Conservation (phyloP, 371 early-diverging fungal genomes). For the Zychaea mexicana region DNA sequence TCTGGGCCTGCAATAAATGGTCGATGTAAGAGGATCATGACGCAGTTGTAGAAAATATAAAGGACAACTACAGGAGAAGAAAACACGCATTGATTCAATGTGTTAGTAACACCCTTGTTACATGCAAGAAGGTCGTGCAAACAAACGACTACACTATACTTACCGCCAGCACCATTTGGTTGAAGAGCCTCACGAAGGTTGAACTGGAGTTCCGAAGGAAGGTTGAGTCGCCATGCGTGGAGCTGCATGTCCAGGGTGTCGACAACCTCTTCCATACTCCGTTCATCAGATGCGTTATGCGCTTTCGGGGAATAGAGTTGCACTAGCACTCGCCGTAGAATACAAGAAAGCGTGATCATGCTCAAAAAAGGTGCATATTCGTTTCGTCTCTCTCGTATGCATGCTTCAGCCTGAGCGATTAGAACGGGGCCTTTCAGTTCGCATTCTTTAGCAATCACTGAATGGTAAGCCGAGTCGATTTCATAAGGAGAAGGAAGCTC, state of each 20-base stretch:
- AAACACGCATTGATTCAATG: too few species aligned
- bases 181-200: background rate
- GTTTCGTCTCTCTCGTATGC: conserved; percentile 9
- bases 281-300: conserved; percentile 13
- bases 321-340: conserved; percentile 32
- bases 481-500: conserved; percentile 42
- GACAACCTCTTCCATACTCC: conserved; percentile 18
- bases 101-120: too few species aligned
- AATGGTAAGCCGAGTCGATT: conserved; percentile 12
- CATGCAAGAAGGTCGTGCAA: too few species aligned
- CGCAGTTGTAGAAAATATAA: conserved; percentile 24
- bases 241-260: conserved; percentile 25
- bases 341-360: conserved; percentile 25
- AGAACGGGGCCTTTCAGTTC: conserved; percentile 6
- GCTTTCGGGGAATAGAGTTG: conserved; percentile 32
- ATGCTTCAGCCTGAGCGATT: conserved; percentile 22
- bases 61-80: background rate
- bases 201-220: conserved; percentile 15
- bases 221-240: conserved; percentile 24
- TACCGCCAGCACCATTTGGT: background rate
- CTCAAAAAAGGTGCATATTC: conserved; percentile 27
- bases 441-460: background rate
- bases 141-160: too few species aligned
- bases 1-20: conserved; percentile 15
- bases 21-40: conserved; percentile 18